Conservation (phyloP, 257 asterid species). For the Lithospermum erythrorhizon region DNA sequence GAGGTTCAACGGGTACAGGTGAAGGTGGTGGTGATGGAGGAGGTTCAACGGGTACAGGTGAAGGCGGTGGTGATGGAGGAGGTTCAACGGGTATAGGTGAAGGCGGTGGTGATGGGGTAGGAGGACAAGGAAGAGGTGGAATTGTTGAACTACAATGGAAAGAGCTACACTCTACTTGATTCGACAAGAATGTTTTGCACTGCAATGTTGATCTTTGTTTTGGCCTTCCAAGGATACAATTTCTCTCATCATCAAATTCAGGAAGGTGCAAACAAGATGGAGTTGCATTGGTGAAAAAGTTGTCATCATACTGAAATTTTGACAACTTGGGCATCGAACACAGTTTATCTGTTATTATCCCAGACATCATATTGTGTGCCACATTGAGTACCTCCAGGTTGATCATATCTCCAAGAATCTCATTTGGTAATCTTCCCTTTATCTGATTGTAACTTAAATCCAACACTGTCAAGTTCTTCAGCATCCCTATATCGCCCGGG, state of each 20-base stretch:
- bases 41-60: constrained; percentile 20
- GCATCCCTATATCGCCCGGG: constrained; percentile 59
- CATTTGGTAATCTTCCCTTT: constrained; percentile 54
- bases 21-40: constrained; percentile 29
- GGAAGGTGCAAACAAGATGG: constrained; percentile 57
- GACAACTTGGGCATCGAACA: constrained; percentile 51
- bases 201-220: constrained; percentile 42
- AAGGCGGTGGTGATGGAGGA: constrained; percentile 16
- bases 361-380: constrained; percentile 57
- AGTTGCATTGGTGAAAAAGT: constrained; percentile 69
- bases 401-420: constrained; percentile 42
- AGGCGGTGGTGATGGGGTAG: neutral
- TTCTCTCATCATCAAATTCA: constrained; percentile 40
- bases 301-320: constrained; percentile 50
- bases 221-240: constrained; percentile 63
- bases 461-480: constrained; percentile 64
- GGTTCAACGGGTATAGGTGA: constrained; percentile 18
- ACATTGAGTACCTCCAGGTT: constrained; percentile 78
- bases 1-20: neutral
- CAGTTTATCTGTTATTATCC: constrained; percentile 47
- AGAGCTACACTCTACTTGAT: constrained; percentile 55
- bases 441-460: constrained; percentile 50
- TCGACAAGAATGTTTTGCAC: constrained; percentile 41
- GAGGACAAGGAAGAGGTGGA: constrained; percentile 2
- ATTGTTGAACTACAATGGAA: constrained; percentile 42